Conservation (phyloP, 441 rosid species). For the Macaranga tanarius region DNA sequence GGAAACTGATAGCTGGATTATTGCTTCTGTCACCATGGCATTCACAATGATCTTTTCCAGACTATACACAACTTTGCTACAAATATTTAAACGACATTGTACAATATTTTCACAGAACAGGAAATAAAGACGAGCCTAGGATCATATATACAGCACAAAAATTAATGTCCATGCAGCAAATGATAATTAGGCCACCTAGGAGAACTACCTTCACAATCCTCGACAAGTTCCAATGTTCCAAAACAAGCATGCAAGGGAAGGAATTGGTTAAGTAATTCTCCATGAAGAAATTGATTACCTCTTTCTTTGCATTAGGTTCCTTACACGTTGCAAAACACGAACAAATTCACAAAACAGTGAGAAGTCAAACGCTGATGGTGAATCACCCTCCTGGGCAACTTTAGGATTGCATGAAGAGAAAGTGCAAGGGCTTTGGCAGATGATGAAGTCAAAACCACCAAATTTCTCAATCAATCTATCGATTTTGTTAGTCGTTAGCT, state of each 20-base stretch:
- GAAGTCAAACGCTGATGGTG: conserved; percentile 51
- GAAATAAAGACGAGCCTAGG: neutral
- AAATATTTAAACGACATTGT: too few species aligned
- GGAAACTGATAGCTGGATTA: too few species aligned
- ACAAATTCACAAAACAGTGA: conserved; percentile 67
- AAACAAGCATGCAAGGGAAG: neutral
- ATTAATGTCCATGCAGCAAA: neutral
- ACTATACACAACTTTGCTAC: too few species aligned
- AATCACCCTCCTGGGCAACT: conserved; percentile 16
- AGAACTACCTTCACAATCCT: neutral
- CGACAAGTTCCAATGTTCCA: neutral
- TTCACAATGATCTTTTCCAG: too few species aligned
- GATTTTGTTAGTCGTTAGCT: conserved; percentile 54
- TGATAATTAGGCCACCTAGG: neutral
- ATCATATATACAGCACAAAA: neutral
- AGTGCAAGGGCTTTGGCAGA: conserved; percentile 68
- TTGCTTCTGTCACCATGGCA: too few species aligned
- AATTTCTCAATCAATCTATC: conserved; percentile 47
- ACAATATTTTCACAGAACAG: too few species aligned
- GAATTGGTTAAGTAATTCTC: neutral
- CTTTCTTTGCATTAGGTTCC: conserved; percentile 43
- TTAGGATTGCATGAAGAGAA: conserved; percentile 29
- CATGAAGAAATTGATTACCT: conserved; percentile 17
- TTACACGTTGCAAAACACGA: conserved; percentile 69
- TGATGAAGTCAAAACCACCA: conserved; percentile 69